These are phyloP conservation scores for Globisporangium rhizosaccharum DNA, from an alignment of 352 stramenopile genomes.

Conservation along the genomic window DNA sequence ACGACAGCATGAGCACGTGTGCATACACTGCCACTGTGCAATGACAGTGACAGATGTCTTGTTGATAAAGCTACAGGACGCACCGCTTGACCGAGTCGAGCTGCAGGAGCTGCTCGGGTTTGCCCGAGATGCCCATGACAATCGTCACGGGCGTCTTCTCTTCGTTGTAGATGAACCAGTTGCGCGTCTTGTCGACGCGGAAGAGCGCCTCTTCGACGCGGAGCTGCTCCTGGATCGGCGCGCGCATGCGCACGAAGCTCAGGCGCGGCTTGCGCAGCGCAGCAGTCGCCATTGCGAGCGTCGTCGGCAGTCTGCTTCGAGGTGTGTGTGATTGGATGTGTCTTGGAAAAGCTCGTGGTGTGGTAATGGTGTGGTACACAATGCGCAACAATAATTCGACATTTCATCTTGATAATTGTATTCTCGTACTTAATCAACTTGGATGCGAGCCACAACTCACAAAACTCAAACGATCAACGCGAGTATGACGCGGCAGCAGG, in stretches of 20 bases:
- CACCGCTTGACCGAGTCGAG: constrained; percentile 74
- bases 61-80: neutral
- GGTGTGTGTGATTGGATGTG: constrained; percentile 5
- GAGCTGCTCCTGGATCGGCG: constrained; percentile 80
- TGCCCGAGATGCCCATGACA: constrained; percentile 95
- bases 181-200: constrained; percentile 72
- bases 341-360: neutral
- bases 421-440: too few relatives aligned
- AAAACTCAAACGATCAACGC: neutral
- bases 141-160: constrained; percentile 71
- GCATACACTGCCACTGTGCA: neutral
- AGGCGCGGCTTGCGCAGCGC: constrained; percentile 42
- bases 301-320: neutral
- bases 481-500: constrained; percentile 14
- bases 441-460: neutral
- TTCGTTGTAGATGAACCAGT: constrained; percentile 85
- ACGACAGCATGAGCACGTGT: too few relatives aligned
- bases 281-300: neutral
- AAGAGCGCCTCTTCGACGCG: constrained; percentile 92
- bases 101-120: constrained; percentile 88
- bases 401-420: too few relatives aligned
- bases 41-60: neutral
- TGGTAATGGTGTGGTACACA: too few relatives aligned
- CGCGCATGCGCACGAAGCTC: constrained; percentile 63
- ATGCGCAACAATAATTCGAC: too few relatives aligned